A percentile compares a stretch with the other conserved stretches of the same genome.
These are phyloP conservation scores for Pseudofabraea citricarpa DNA, from an alignment of 2,329 filamentous ascomycete species.

Conservation along the genomic window DNA sequence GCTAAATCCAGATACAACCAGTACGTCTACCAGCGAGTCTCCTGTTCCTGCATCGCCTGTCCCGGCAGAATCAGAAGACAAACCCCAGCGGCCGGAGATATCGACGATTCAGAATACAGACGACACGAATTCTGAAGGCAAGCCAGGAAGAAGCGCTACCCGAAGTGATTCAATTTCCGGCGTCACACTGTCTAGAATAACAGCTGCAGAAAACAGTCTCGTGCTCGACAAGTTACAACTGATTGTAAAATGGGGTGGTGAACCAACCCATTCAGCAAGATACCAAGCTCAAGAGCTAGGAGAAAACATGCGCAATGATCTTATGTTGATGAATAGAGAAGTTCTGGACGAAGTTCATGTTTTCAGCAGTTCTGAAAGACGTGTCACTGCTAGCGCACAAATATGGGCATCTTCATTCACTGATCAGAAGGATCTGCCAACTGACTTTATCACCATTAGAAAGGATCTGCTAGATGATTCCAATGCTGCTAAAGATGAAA, in stretches of 20 bases:
- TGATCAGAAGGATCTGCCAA: conserved; percentile 76
- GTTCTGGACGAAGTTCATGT: conserved; percentile 89
- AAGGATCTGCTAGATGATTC: conserved; percentile 96
- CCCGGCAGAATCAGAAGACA: conserved; percentile 5
- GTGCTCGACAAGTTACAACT: conserved; percentile 94
- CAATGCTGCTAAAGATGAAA: conserved; percentile 97
- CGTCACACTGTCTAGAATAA: conserved; percentile 88
- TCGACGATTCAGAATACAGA: conserved; percentile 30
- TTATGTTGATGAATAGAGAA: conserved; percentile 87
- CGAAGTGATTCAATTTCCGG: conserved; percentile 83
- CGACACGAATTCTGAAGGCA: conserved; percentile 54
- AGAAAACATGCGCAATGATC: conserved; percentile 91
- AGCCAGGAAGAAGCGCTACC: conserved; percentile 44
- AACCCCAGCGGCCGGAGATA: conserved; percentile 7
- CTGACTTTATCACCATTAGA: conserved; percentile 83
- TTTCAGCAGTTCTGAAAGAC: conserved; percentile 91
- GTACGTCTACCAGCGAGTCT: conserved; percentile 11
- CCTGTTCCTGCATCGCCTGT: conserved; percentile 10
- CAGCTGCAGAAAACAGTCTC: conserved; percentile 86
- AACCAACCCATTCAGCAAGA: conserved; percentile 93
- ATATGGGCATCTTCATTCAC: conserved; percentile 92
- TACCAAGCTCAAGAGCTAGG: conserved; percentile 96
- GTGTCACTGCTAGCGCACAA: conserved; percentile 92
- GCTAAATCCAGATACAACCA: too few species aligned
- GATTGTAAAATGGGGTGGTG: conserved; percentile 98